Conservation (phyloP, 2,329 filamentous ascomycete species). For the Aaosphaeria pasadenensis region DNA sequence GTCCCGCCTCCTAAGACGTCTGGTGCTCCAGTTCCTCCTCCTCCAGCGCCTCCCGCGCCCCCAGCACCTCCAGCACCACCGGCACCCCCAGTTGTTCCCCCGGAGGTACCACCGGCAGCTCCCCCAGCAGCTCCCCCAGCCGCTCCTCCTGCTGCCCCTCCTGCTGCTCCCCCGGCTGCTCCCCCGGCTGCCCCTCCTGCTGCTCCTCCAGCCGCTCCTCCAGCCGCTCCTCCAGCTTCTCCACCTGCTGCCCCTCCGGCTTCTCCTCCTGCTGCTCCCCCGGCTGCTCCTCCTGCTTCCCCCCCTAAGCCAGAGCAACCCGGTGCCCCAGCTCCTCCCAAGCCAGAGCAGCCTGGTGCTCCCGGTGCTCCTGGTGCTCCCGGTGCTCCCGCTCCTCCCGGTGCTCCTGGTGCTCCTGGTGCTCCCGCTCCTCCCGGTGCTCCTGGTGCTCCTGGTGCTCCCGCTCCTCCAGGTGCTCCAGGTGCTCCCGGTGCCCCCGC, state of each 20-base stretch:
- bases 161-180: background rate
- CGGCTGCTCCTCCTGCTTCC: no score
- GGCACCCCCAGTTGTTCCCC: background rate
- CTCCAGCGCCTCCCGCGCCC: no score
- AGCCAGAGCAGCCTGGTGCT: background rate
- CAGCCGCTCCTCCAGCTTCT: constrained; percentile 2
- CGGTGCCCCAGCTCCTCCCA: background rate
- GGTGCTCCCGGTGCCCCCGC: constrained; percentile 1
- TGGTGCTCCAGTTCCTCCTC: no score
- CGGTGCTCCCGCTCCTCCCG: background rate
- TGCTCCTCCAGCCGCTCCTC: constrained; percentile 6
- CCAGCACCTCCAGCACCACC: constrained; percentile 4
- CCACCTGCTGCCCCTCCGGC: constrained; percentile 6
- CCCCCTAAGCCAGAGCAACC: constrained; percentile 3
- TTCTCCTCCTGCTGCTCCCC: no score
- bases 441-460: constrained; percentile 7
- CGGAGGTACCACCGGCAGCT: background rate
- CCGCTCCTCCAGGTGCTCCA: constrained; percentile 2
- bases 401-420: background rate
- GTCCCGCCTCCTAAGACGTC: constrained; percentile 1
- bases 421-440: constrained; percentile 9
- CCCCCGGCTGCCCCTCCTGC: constrained; percentile 12
- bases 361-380: background rate
- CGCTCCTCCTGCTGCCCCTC: background rate
- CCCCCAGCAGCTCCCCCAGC: background rate